Conservation (phyloP, 208 protist species). For the Leishmania arabica region DNA sequence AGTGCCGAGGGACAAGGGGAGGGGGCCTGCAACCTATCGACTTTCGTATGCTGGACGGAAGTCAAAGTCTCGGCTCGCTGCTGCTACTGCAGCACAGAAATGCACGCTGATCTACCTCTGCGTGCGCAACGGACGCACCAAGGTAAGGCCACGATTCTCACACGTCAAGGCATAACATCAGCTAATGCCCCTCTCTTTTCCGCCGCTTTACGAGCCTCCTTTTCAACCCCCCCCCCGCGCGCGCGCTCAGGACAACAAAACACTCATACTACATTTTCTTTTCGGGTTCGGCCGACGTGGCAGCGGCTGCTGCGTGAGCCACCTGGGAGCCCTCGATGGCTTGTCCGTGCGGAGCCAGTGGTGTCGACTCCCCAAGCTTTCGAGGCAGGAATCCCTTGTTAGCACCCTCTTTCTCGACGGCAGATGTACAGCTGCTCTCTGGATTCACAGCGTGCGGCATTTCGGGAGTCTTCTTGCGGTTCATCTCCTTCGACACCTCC, state of each 20-base stretch:
- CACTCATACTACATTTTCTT: background rate
- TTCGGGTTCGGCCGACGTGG: background rate
- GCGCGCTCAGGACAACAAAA: background rate
- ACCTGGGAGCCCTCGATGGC: slow-evolving; percentile 5
- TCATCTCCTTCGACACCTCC: slow-evolving; percentile 66
- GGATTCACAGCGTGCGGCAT: slow-evolving; percentile 44
- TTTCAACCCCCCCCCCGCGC: background rate
- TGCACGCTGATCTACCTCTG: background rate
- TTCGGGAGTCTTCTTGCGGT: slow-evolving; percentile 43
- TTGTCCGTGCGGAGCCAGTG: background rate
- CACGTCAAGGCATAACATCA: background rate
- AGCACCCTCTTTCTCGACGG: slow-evolving; percentile 39
- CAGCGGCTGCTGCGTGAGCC: slow-evolving; percentile 5
- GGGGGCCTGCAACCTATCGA: background rate
- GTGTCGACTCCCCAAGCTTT: slow-evolving; percentile 18
- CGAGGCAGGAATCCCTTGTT: slow-evolving; percentile 41
- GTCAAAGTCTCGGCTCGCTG: too few species aligned
- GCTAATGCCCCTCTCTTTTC: background rate
- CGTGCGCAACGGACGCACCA: background rate
- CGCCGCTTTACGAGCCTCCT: background rate
- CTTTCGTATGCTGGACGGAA: background rate
- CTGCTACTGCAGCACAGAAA: background rate
- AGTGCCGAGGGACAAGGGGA: background rate
- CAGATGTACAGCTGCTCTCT: slow-evolving; percentile 43
- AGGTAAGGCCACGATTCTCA: background rate